Conservation (phyloP, 371 early-diverging fungal species). For the Apophysomyces variabilis region DNA sequence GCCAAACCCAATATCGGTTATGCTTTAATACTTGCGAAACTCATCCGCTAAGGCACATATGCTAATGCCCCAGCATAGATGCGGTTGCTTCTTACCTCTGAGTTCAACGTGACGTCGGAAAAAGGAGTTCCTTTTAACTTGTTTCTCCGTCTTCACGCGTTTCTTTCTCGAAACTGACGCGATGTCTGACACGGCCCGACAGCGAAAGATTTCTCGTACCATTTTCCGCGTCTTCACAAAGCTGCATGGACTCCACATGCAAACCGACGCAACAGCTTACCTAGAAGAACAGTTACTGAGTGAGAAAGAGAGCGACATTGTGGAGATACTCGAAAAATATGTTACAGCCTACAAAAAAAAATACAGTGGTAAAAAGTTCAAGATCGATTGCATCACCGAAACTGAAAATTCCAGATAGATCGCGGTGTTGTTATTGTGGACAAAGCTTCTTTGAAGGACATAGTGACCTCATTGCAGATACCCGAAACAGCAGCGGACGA, state of each 20-base stretch:
- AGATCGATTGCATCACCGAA: neutral
- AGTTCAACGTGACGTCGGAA: no score
- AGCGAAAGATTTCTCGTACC: slow-evolving; percentile 22
- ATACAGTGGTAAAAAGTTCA: slow-evolving; percentile 29
- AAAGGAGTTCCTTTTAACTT: neutral
- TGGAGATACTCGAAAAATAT: slow-evolving; percentile 62
- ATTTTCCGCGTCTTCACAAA: slow-evolving; percentile 64
- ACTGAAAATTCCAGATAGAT: neutral
- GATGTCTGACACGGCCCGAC: slow-evolving; percentile 8
- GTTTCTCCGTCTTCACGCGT: neutral
- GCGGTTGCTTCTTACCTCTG: no score
- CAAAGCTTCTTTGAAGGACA: slow-evolving; percentile 33
- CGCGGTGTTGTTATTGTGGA: slow-evolving; percentile 34
- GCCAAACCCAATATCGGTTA: no score
- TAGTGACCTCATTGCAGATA: slow-evolving; percentile 28
- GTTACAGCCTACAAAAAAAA: slow-evolving; percentile 64
- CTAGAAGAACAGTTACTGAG: slow-evolving; percentile 48
- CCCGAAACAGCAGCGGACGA: slow-evolving; percentile 31
- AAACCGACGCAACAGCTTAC: slow-evolving; percentile 69
- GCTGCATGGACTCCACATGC: slow-evolving; percentile 73
- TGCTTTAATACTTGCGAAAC: no score
- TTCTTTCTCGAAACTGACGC: neutral
- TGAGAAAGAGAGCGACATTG: slow-evolving; percentile 40
- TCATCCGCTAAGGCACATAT: no score
- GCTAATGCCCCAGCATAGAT: no score